A percentile compares a stretch with the other conserved stretches of the same genome.
Evolutionary conservation across 306 rosid genomes (phyloP).

Genomic region (Vigna trinervia): DNA sequence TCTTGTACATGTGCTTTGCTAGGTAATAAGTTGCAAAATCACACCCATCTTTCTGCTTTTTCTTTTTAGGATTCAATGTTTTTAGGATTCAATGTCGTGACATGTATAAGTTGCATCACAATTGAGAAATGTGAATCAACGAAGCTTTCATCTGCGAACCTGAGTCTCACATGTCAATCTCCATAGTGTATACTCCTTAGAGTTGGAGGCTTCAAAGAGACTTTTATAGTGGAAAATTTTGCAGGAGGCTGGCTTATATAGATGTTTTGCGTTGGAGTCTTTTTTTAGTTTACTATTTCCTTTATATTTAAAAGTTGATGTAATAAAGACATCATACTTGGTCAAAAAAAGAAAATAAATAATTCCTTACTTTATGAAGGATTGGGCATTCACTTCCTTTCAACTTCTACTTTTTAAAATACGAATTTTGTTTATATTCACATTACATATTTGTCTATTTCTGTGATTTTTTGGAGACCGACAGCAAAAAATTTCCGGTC

Average conservation of each 20-base stretch:
- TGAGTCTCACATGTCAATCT: constrained; percentile 16
- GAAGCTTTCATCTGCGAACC: constrained; percentile 23
- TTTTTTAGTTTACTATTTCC: background rate
- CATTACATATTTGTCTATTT: background rate
- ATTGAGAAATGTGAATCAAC: constrained; percentile 28
- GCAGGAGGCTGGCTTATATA: constrained; percentile 2
- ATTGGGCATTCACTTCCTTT: background rate
- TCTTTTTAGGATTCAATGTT: constrained; percentile 21
- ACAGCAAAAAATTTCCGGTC: too few species aligned
- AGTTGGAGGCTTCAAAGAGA: constrained; percentile 17
- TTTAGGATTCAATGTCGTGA: too few species aligned
- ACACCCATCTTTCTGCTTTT: constrained; percentile 19
- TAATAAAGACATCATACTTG: constrained; percentile 4
- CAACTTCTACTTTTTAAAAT: background rate
- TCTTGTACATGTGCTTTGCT: constrained; percentile 36
- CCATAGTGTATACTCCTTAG: constrained; percentile 2
- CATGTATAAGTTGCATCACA: constrained; percentile 12
- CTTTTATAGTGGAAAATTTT: constrained; percentile 30
- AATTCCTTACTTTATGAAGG: background rate
- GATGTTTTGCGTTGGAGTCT: background rate
- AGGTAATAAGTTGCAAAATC: constrained; percentile 34
- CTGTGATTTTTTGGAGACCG: background rate
- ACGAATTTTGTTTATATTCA: background rate
- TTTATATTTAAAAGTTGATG: background rate
- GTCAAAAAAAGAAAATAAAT: background rate